Evolutionary conservation across 2,329 filamentous ascomycete species (phyloP).

Genomic region (Sporothrix brunneoviolacea): DNA sequence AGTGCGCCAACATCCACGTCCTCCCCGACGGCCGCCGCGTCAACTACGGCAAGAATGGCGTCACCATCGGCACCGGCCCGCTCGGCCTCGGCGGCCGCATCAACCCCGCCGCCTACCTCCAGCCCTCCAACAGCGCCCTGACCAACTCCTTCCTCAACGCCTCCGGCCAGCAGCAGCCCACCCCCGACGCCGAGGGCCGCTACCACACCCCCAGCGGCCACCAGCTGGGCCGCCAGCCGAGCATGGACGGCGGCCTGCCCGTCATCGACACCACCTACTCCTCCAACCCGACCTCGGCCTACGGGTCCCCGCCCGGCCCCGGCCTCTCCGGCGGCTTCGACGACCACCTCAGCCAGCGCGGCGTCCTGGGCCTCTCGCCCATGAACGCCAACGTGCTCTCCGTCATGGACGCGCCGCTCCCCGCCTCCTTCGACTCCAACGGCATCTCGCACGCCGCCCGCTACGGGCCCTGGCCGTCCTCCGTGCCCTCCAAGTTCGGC

Average conservation of each 20-base stretch:
- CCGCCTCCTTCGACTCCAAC: conserved; percentile 93
- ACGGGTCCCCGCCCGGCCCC: conserved; percentile 73
- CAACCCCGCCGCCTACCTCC: conserved; percentile 57
- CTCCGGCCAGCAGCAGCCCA: conserved; percentile 43
- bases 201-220: neutral
- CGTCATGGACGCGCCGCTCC: conserved; percentile 86
- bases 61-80: conserved; percentile 50
- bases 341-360: conserved; percentile 48
- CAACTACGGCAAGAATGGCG: conserved; percentile 68
- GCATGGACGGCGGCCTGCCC: conserved; percentile 49
- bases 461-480: conserved; percentile 85
- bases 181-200: neutral
- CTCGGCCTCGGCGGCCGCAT: conserved; percentile 61
- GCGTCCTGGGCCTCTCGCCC: conserved; percentile 73
- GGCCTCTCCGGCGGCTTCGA: conserved; percentile 27
- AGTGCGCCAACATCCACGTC: conserved; percentile 94
- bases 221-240: conserved; percentile 43
- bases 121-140: conserved; percentile 61
- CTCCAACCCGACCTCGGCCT: conserved; percentile 52
- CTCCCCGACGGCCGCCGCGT: conserved; percentile 88
- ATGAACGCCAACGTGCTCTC: conserved; percentile 65
- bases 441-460: conserved; percentile 87
- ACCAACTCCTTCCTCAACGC: conserved; percentile 59
- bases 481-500: conserved; percentile 85
- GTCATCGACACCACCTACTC: conserved; percentile 53